phyloP scores from a whole-genome alignment of 2,329 filamentous ascomycete species.

The Rasamsonia emersonii region DNA sequence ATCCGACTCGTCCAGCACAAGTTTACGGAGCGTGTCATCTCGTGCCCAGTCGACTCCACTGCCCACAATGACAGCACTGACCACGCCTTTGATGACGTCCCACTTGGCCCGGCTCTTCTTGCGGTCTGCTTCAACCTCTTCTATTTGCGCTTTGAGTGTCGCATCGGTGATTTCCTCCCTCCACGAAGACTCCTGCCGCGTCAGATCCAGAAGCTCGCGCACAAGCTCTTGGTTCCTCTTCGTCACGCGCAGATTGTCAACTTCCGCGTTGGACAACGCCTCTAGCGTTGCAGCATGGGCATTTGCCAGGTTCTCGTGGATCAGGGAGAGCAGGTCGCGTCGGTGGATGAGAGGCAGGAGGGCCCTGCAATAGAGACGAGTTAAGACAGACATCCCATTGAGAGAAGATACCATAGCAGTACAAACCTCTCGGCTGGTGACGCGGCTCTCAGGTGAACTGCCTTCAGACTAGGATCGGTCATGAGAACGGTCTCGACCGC shows the following conservation, averaged over 20 bases:
- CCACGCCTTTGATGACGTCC: slow-evolving; percentile 67
- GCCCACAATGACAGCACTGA: slow-evolving; percentile 69
- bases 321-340: slow-evolving; percentile 59
- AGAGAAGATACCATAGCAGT: not conserved
- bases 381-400: slow-evolving; percentile 2
- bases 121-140: slow-evolving; percentile 50
- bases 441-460: slow-evolving; percentile 60
- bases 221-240: slow-evolving; percentile 57
- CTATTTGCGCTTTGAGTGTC: slow-evolving; percentile 47
- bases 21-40: slow-evolving; percentile 56
- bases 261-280: slow-evolving; percentile 49
- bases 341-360: slow-evolving; percentile 58
- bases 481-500: slow-evolving; percentile 61
- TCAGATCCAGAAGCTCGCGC: slow-evolving; percentile 54
- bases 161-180: slow-evolving; percentile 47
- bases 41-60: slow-evolving; percentile 76
- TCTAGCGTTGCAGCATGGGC: slow-evolving; percentile 44
- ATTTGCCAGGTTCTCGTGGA: slow-evolving; percentile 52
- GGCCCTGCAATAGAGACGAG: slow-evolving; percentile 40
- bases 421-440: slow-evolving; percentile 60
- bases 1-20: slow-evolving; percentile 61
- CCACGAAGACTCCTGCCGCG: slow-evolving; percentile 45
- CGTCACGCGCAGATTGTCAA: slow-evolving; percentile 49
- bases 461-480: slow-evolving; percentile 67
- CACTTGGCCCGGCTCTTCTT: slow-evolving; percentile 57